Evolutionary conservation across 2,329 filamentous ascomycete species (phyloP).

Genomic region (Sporothrix variecibatus): DNA sequence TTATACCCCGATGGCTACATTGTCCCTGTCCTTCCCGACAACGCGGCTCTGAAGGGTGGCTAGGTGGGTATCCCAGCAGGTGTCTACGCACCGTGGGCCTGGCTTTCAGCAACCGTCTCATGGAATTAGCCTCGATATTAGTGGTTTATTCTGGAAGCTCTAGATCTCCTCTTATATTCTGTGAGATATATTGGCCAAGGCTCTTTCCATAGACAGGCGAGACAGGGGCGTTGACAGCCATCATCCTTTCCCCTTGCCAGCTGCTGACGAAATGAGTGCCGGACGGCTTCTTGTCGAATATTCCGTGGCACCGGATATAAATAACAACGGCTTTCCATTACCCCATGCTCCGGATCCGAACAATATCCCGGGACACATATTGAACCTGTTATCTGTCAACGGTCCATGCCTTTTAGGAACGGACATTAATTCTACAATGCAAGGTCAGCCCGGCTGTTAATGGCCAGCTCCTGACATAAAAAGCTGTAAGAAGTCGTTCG

Average conservation of each 20-base stretch:
- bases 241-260: neutral
- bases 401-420: neutral
- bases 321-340: neutral
- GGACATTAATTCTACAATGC: neutral
- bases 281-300: neutral
- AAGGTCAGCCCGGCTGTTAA: neutral
- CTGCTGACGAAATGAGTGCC: neutral
- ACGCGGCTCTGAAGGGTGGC: neutral
- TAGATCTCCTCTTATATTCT: neutral
- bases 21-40: neutral
- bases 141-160: conserved; percentile 2
- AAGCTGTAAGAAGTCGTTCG: neutral
- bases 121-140: conserved; percentile 6
- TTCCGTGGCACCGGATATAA: neutral
- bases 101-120: neutral
- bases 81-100: neutral
- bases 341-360: neutral
- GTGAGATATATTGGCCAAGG: neutral
- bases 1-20: neutral
- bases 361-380: neutral
- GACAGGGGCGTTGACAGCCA: neutral
- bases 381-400: too few species aligned
- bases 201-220: too few species aligned
- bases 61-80: neutral
- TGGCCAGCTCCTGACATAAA: neutral